Percentiles rank a stretch among this genome's conserved stretches.
Conservation (phyloP, 2,329 filamentous ascomycete species). For the Fusarium pilosicola region DNA sequence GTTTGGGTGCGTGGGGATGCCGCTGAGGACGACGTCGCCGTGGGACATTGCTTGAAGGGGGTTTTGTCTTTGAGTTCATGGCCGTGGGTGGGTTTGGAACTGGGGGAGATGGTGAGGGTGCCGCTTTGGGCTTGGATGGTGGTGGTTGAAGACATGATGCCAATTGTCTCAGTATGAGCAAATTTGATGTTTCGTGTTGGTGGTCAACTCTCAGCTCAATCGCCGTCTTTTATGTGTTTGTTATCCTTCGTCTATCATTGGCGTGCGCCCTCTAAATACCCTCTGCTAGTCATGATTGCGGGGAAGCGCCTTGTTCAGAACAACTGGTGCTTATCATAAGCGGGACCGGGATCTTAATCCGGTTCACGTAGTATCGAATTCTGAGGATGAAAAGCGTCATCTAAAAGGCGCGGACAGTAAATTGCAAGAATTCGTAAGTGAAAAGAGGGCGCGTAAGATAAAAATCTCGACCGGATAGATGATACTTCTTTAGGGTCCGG, state of each 20-base stretch:
- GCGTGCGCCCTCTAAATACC: slow-evolving; percentile 29
- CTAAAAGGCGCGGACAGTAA: neutral
- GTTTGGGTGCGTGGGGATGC: slow-evolving; percentile 40
- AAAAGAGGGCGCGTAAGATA: neutral
- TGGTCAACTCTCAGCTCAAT: accelerated
- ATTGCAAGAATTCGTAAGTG: neutral
- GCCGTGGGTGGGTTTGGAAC: slow-evolving; percentile 28
- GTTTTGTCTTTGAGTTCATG: slow-evolving; percentile 39
- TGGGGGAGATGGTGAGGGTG: slow-evolving; percentile 19
- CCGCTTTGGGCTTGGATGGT: neutral
- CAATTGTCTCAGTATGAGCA: too few relatives aligned
- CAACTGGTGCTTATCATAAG: slow-evolving; percentile 7
- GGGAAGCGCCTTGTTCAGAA: neutral
- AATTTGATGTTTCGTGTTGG: accelerated
- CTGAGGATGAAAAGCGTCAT: neutral
- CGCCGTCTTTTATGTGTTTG: neutral
- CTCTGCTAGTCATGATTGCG: neutral
- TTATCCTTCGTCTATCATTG: neutral
- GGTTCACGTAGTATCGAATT: neutral
- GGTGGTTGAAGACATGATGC: neutral
- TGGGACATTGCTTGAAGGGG: slow-evolving; percentile 42
- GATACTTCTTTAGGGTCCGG: neutral
- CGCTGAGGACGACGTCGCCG: slow-evolving; percentile 37
- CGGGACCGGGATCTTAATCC: neutral
- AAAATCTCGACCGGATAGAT: neutral